These are phyloP conservation scores for Cutaneotrichosporon cyanovorans DNA, from an alignment of 1,284 basidiomycete genomes.

Conservation along the genomic window DNA sequence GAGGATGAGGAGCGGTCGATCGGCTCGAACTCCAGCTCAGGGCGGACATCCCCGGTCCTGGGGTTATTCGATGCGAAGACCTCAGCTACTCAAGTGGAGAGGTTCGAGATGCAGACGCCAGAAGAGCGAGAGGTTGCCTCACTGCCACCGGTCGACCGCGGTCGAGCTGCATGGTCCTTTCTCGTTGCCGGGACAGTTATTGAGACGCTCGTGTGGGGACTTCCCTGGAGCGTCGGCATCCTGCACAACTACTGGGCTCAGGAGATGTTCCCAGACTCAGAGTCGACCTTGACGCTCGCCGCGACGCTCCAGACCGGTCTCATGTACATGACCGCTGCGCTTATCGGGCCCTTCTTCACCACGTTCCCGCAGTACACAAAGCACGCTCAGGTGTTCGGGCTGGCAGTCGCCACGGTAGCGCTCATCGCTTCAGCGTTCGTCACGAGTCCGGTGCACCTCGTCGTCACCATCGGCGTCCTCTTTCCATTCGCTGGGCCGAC, in stretches of 20 bases:
- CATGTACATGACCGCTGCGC: conserved; percentile 34
- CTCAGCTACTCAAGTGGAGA: not conserved
- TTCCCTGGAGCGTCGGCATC: conserved; percentile 41
- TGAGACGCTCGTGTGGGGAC: conserved; percentile 41
- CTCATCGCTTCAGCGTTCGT: conserved; percentile 38
- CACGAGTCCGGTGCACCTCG: conserved; percentile 40
- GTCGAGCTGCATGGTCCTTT: conserved; percentile 39
- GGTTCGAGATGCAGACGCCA: not conserved
- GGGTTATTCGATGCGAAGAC: not conserved
- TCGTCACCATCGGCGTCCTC: conserved; percentile 37
- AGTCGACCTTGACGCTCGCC: conserved; percentile 35
- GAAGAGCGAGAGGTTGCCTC: conserved; percentile 6
- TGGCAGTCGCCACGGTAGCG: conserved; percentile 21
- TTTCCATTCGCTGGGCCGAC: conserved; percentile 39
- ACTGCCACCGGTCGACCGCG: conserved; percentile 39
- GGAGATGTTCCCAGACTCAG: conserved; percentile 27
- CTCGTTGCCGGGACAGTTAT: conserved; percentile 35
- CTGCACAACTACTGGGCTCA: conserved; percentile 39
- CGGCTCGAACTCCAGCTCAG: not conserved
- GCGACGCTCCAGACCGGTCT: conserved; percentile 41
- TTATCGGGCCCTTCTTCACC: conserved; percentile 38
- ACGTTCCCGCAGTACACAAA: conserved; percentile 27
- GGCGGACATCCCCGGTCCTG: not conserved
- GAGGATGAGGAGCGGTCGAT: not conserved
- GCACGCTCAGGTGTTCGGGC: conserved; percentile 24